Evolutionary conservation across 805 yeast genomes (phyloP).

Genomic region (Suhomyces pyralidae): DNA sequence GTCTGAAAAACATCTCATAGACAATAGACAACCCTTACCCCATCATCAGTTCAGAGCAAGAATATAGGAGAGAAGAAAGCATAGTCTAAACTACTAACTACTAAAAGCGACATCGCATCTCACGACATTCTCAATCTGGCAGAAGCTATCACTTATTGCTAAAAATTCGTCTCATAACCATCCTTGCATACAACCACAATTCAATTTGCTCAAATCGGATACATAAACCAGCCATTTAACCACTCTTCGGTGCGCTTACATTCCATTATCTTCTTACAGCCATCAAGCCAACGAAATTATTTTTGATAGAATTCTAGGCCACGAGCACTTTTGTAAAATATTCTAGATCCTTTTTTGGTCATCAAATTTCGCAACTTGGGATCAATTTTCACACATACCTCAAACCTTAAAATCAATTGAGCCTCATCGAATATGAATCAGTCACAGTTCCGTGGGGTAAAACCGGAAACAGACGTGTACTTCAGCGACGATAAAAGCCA

Average conservation of each 20-base stretch:
- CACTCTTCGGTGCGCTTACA: background rate
- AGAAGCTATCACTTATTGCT: background rate
- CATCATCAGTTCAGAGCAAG: background rate
- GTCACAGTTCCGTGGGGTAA: background rate
- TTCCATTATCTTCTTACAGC: background rate
- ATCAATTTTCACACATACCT: background rate
- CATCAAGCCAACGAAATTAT: background rate
- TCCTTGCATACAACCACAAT: background rate
- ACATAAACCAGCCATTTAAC: background rate
- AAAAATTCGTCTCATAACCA: background rate
- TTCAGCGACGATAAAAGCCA: background rate
- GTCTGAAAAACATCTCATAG: background rate
- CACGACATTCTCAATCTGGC: background rate
- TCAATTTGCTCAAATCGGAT: background rate
- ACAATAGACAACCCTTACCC: background rate
- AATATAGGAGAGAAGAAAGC: background rate
- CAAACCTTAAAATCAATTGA: background rate
- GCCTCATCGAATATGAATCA: background rate
- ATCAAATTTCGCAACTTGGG: background rate
- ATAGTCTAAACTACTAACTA: background rate
- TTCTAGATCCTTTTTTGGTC: background rate
- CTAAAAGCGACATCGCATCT: background rate
- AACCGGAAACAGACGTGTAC: background rate
- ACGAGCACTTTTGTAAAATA: background rate
- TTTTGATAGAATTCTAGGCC: background rate